These are phyloP conservation scores for Pythium chondricola DNA, from an alignment of 352 stramenopile genomes.

Conservation along the genomic window DNA sequence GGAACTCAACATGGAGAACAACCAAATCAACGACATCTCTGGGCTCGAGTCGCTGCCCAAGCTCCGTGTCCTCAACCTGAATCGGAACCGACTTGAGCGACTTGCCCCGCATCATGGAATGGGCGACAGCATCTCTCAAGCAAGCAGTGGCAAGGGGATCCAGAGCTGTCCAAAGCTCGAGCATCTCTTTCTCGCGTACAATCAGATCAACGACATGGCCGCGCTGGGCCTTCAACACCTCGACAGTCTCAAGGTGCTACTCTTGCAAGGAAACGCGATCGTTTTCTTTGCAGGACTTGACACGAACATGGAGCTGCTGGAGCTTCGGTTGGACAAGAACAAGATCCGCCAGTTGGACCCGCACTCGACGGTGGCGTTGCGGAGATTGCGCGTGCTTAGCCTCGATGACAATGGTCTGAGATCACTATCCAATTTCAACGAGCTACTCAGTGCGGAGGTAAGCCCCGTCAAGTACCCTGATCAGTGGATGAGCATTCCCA, in stretches of 20 bases:
- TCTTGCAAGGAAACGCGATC: conserved; percentile 81
- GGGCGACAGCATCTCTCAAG: conserved; percentile 17
- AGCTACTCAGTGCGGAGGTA: conserved; percentile 68
- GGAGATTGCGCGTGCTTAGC: conserved; percentile 48
- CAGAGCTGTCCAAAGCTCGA: conserved; percentile 58
- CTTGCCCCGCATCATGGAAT: conserved; percentile 24
- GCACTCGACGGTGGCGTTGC: conserved; percentile 35
- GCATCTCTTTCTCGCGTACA: conserved; percentile 67
- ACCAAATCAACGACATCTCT: conserved; percentile 70
- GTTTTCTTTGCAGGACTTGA: conserved; percentile 56
- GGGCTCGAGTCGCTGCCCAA: conserved; percentile 57
- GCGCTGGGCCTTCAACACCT: conserved; percentile 61
- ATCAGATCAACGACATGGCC: conserved; percentile 75
- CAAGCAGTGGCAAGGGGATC: conserved; percentile 42
- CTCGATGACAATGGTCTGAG: conserved; percentile 81
- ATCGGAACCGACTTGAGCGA: conserved; percentile 66
- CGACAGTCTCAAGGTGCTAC: conserved; percentile 55
- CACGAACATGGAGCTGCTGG: conserved; percentile 48
- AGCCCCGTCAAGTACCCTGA: no score
- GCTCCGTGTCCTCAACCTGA: conserved; percentile 64
- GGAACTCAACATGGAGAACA: conserved; percentile 82
- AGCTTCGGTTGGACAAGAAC: conserved; percentile 80
- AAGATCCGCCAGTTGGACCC: conserved; percentile 74
- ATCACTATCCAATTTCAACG: conserved; percentile 56
- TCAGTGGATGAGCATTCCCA: neutral